Percentiles rank a stretch among this genome's conserved stretches.
Evolutionary conservation across 2,329 filamentous ascomycete genomes (phyloP).

Genomic region (Metarhizium guizhouense): DNA sequence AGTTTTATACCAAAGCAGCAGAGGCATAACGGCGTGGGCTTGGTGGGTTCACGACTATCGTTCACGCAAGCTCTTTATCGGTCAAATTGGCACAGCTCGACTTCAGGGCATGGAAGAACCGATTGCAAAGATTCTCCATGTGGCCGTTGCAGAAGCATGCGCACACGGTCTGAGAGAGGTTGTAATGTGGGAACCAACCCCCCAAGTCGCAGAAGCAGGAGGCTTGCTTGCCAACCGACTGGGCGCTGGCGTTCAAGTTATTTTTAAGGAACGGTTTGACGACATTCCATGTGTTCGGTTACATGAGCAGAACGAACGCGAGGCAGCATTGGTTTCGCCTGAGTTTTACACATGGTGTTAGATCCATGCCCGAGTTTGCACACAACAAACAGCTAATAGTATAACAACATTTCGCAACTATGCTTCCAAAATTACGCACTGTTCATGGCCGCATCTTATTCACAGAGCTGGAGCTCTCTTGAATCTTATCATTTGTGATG

Average conservation of each 20-base stretch:
- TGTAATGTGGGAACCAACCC: not conserved
- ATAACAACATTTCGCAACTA: not conserved
- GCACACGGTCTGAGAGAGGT: slow-evolving; percentile 4
- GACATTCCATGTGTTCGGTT: not conserved
- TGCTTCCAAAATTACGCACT: not conserved
- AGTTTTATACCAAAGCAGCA: slow-evolving; percentile 11
- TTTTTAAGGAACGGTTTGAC: not conserved
- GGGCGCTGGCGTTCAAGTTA: not conserved
- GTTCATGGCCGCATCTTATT: not conserved
- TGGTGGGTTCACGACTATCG: not conserved
- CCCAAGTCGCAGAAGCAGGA: not conserved
- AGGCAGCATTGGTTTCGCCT: not conserved
- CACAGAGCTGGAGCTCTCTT: no score
- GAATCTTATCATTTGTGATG: no score
- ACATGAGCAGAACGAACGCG: not conserved
- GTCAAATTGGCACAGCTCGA: not conserved
- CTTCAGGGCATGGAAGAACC: not conserved
- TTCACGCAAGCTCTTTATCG: not conserved
- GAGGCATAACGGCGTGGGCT: slow-evolving; percentile 8
- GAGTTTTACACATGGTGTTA: not conserved
- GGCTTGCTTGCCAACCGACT: not conserved
- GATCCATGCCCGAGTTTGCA: not conserved
- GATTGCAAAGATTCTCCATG: slow-evolving; percentile 12
- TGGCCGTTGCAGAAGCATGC: slow-evolving; percentile 17
- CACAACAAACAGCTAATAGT: not conserved